These are phyloP conservation scores for Nemania sp. DNA, from an alignment of 2,329 filamentous ascomycete species.

Conservation along the genomic window DNA sequence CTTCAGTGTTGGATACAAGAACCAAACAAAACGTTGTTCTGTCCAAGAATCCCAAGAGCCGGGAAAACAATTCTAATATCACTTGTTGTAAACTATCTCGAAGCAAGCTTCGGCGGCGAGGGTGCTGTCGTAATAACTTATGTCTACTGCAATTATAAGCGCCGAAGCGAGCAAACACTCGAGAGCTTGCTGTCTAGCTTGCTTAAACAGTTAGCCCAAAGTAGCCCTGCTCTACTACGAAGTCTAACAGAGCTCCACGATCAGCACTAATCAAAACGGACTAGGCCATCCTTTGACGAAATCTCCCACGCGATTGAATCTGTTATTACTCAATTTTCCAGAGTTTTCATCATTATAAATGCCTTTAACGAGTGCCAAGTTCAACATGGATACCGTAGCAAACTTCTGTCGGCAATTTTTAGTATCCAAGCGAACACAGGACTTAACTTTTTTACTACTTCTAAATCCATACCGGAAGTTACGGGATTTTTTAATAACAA, in stretches of 20 bases:
- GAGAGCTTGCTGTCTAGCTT: slow-evolving; percentile 41
- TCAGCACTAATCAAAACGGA: background rate
- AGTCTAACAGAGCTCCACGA: slow-evolving; percentile 37
- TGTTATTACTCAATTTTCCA: background rate
- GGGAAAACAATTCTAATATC: slow-evolving; percentile 53
- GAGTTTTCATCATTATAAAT: slow-evolving; percentile 11
- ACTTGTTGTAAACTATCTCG: slow-evolving; percentile 47
- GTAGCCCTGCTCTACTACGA: slow-evolving; percentile 30
- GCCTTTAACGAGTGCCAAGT: slow-evolving; percentile 17
- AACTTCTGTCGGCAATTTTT: slow-evolving; percentile 3
- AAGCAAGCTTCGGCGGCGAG: slow-evolving; percentile 22
- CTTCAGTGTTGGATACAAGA: slow-evolving; percentile 20
- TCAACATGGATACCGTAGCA: background rate
- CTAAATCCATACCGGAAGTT: slow-evolving; percentile 4
- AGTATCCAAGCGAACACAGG: background rate
- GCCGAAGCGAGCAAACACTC: slow-evolving; percentile 43
- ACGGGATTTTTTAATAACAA: background rate
- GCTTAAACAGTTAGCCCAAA: slow-evolving; percentile 43
- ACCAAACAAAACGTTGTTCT: slow-evolving; percentile 45
- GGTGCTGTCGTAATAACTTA: slow-evolving; percentile 43
- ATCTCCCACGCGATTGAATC: background rate
- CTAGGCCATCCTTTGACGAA: slow-evolving; percentile 2
- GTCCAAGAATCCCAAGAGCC: slow-evolving; percentile 51
- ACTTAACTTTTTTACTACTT: slow-evolving; percentile 14
- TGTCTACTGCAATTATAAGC: slow-evolving; percentile 50